A percentile compares a stretch with the other conserved stretches of the same genome.
Evolutionary conservation across 495 filamentous ascomycete species (phyloP).

Genomic region (Lentithecium fluviatile): DNA sequence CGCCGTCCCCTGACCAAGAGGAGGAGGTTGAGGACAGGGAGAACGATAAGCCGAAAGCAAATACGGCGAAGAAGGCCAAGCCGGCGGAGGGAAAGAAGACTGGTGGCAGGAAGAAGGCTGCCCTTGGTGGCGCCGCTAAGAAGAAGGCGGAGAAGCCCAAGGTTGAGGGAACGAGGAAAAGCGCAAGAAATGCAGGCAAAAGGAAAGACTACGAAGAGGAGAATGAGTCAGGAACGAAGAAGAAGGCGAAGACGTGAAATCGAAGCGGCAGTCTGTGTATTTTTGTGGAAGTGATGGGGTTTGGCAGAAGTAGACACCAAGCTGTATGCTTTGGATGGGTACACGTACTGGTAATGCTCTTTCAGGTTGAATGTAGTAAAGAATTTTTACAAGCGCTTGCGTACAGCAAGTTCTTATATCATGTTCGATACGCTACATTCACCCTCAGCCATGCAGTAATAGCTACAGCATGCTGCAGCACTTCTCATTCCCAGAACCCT

Average conservation of each 20-base stretch:
- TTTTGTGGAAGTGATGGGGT: no score
- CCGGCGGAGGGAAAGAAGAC: neutral
- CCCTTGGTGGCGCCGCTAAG: neutral
- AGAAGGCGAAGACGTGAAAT: conserved; percentile 26
- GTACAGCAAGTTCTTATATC: no score
- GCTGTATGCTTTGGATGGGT: no score
- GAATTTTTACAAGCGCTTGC: no score
- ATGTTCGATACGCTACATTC: no score
- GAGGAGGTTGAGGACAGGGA: neutral
- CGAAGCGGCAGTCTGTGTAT: no score
- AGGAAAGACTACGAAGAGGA: conserved; percentile 6
- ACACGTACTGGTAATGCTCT: no score
- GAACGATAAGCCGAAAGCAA: conserved; percentile 20
- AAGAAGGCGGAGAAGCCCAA: conserved; percentile 5
- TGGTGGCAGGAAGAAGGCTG: neutral
- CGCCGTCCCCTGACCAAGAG: neutral
- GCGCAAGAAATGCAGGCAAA: conserved; percentile 19
- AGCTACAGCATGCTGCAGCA: no score
- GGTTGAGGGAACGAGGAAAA: conserved; percentile 31
- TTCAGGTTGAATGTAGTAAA: no score
- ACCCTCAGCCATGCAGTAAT: no score
- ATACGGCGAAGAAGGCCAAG: conserved; percentile 18
- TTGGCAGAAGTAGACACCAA: no score
- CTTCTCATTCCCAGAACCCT: no score
- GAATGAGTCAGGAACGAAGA: conserved; percentile 1